phyloP scores from a whole-genome alignment of 2,329 filamentous ascomycete species.

The Rutstroemia sp. region DNA sequence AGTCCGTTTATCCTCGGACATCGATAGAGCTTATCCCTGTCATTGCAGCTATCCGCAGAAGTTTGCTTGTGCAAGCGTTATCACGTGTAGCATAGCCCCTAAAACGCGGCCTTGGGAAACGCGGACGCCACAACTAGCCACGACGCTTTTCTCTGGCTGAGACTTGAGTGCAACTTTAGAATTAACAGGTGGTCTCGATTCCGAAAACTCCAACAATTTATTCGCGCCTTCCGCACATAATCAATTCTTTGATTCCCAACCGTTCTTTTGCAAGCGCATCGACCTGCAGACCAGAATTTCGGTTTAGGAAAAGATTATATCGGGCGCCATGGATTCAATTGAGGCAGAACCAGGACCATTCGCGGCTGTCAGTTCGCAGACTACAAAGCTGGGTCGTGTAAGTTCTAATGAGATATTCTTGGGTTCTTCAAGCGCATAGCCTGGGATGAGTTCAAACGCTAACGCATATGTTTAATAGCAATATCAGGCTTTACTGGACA shows the following conservation, averaged over 20 bases:
- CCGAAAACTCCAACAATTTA: neutral
- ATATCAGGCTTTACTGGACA: constrained; percentile 91
- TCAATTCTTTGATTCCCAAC: neutral
- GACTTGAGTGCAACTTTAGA: no score
- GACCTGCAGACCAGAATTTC: neutral
- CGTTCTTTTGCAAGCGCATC: neutral
- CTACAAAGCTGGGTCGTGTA: constrained; percentile 66
- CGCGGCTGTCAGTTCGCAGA: constrained; percentile 80
- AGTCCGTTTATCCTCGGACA: neutral
- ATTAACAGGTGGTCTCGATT: constrained; percentile 11
- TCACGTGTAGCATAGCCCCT: neutral
- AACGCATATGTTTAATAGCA: constrained; percentile 45
- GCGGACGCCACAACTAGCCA: neutral
- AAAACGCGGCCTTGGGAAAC: neutral
- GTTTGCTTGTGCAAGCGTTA: no score
- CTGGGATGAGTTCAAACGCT: neutral
- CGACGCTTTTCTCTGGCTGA: neutral
- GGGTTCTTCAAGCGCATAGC: neutral
- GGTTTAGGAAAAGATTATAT: neutral
- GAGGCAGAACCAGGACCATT: constrained; percentile 90
- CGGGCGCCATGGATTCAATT: constrained; percentile 64
- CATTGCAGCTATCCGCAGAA: neutral
- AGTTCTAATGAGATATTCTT: constrained; percentile 28
- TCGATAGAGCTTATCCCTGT: neutral
- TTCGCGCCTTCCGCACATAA: neutral